Conservation (phyloP, 768 basidiomycete genomes). For the Suillus sp. region DNA sequence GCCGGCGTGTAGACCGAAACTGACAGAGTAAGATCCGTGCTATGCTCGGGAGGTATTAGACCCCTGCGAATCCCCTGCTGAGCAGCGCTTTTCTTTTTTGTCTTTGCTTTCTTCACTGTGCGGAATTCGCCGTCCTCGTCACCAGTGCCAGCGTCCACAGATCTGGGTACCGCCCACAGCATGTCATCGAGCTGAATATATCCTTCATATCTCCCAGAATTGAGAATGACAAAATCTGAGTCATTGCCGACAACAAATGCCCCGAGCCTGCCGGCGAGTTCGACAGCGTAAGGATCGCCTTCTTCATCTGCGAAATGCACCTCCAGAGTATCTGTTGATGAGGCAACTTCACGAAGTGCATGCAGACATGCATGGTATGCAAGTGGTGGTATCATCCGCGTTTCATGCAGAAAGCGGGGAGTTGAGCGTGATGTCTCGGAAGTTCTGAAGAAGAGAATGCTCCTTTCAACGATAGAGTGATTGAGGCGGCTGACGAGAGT, state of each 20-base stretch:
- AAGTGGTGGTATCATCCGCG: conserved; percentile 75
- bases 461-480: conserved; percentile 59
- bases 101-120: conserved; percentile 54
- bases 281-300: conserved; percentile 83
- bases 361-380: conserved; percentile 58
- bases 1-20: conserved; percentile 63
- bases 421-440: conserved; percentile 63
- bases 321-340: conserved; percentile 42
- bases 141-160: conserved; percentile 31
- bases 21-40: conserved; percentile 48
- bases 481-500: conserved; percentile 62
- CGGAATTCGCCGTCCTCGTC: conserved; percentile 59
- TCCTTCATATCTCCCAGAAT: conserved; percentile 73
- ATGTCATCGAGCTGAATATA: conserved; percentile 79
- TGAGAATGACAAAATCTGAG: conserved; percentile 82
- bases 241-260: conserved; percentile 80
- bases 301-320: conserved; percentile 81
- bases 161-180: conserved; percentile 52
- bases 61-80: conserved; percentile 28
- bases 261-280: conserved; percentile 70
- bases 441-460: conserved; percentile 80
- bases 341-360: conserved; percentile 46
- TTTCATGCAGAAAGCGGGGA: conserved; percentile 69
- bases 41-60: conserved; percentile 56
- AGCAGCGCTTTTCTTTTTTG: conserved; percentile 44